These are phyloP conservation scores for Colletotrichum tabaci DNA, from an alignment of 2,329 filamentous ascomycete species.

Conservation along the genomic window DNA sequence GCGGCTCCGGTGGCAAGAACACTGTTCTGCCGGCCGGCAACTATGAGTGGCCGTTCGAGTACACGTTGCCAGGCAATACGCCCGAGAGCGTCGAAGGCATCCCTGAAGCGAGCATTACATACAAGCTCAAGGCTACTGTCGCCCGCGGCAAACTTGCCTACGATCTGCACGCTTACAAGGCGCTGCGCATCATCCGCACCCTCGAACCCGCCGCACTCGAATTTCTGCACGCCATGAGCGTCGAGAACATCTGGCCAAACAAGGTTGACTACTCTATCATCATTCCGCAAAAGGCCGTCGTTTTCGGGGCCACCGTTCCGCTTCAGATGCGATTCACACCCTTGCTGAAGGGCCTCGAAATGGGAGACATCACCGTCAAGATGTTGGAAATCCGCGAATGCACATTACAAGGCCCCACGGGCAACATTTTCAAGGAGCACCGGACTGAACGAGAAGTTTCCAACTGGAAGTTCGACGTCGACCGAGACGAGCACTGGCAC, in stretches of 20 bases:
- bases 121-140: conserved; percentile 91
- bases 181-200: conserved; percentile 83
- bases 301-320: conserved; percentile 89
- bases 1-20: conserved; percentile 68
- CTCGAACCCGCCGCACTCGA: conserved; percentile 83
- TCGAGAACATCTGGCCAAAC: conserved; percentile 98
- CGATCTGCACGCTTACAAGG: conserved; percentile 86
- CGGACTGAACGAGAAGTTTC: conserved; percentile 76
- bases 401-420: conserved; percentile 63
- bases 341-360: conserved; percentile 87
- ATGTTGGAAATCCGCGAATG: conserved; percentile 85
- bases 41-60: conserved; percentile 87
- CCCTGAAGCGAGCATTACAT: conserved; percentile 87
- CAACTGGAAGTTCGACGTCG: conserved; percentile 70
- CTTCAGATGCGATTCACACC: conserved; percentile 91
- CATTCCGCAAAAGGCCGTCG: conserved; percentile 92
- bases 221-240: conserved; percentile 89
- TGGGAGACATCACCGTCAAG: conserved; percentile 86
- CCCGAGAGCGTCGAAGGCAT: conserved; percentile 94
- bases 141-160: conserved; percentile 90
- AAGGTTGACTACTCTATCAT: conserved; percentile 97
- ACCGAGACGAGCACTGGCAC: conserved; percentile 75
- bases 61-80: conserved; percentile 78
- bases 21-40: conserved; percentile 78
- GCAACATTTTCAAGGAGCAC: conserved; percentile 67